Percentiles rank a stretch among this genome's conserved stretches.
These are phyloP conservation scores for Fraxinus quadrangulata DNA, from an alignment of 257 asterid genomes.

Conservation along the genomic window DNA sequence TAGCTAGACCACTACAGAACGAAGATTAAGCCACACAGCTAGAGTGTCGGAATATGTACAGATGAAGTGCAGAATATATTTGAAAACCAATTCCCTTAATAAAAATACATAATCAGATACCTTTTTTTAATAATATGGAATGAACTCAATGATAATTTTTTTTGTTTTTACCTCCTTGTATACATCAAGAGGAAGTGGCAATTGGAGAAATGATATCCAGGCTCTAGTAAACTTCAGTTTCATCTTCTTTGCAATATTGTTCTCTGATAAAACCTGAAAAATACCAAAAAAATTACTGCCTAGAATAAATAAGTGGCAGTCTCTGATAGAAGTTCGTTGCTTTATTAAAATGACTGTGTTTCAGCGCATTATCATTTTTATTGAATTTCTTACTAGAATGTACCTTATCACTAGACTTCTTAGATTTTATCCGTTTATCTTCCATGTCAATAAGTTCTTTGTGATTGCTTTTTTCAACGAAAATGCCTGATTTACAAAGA, in stretches of 20 bases:
- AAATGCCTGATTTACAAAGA: conserved; percentile 48
- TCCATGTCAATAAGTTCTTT: conserved; percentile 33
- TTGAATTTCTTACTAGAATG: conserved; percentile 13
- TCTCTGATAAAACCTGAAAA: conserved; percentile 59
- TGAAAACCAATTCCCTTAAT: not conserved
- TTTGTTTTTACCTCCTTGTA: conserved; percentile 73
- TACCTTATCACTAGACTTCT: conserved; percentile 46
- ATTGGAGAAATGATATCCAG: conserved; percentile 84
- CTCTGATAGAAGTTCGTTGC: conserved; percentile 10
- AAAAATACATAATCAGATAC: not conserved
- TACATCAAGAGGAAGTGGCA: conserved; percentile 85
- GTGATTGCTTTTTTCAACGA: conserved; percentile 41
- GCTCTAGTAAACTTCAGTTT: conserved; percentile 82
- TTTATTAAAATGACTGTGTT: not conserved
- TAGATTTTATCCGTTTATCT: conserved; percentile 28
- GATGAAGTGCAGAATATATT: not conserved
- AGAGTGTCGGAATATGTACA: not conserved
- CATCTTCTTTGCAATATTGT: conserved; percentile 64
- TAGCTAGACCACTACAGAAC: not conserved
- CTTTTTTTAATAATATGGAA: not conserved
- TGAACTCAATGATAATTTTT: conserved; percentile 5
- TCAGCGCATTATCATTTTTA: not conserved
- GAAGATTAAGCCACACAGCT: not conserved
- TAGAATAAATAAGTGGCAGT: not conserved
- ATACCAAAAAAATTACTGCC: conserved; percentile 20